Percentiles rank a stretch among this genome's conserved stretches.
Evolutionary conservation across 768 basidiomycete genomes (phyloP).

Genomic region (Lentinula guzmanii): DNA sequence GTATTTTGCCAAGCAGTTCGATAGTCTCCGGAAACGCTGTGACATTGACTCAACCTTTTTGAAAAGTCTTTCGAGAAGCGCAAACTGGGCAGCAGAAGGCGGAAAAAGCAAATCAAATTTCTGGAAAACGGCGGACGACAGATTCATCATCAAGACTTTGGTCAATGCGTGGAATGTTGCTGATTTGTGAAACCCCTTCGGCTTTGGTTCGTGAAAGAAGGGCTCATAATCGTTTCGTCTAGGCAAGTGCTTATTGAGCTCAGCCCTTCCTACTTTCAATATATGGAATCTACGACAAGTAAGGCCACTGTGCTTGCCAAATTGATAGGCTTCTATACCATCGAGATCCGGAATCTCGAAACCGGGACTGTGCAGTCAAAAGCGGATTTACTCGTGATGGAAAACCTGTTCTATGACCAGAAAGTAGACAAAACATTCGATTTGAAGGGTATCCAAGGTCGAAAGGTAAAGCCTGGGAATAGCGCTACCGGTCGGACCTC

Average conservation of each 20-base stretch:
- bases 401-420: conserved; percentile 73
- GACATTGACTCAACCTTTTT: conserved; percentile 58
- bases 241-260: conserved; percentile 78
- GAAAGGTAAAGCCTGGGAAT: conserved; percentile 53
- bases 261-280: conserved; percentile 73
- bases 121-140: conserved; percentile 75
- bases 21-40: conserved; percentile 56
- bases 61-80: conserved; percentile 52
- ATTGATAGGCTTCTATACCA: conserved; percentile 75
- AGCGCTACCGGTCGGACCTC: conserved; percentile 27
- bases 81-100: conserved; percentile 69
- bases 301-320: conserved; percentile 71
- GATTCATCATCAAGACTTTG: conserved; percentile 80
- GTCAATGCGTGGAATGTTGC: conserved; percentile 86
- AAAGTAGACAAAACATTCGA: conserved; percentile 70
- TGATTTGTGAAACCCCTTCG: conserved; percentile 53
- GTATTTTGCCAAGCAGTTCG: conserved; percentile 81
- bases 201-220: background rate
- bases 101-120: conserved; percentile 80
- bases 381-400: conserved; percentile 78
- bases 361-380: conserved; percentile 58
- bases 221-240: background rate
- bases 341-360: conserved; percentile 71
- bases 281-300: conserved; percentile 65
- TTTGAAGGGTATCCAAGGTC: conserved; percentile 76